Evolutionary conservation across 2,329 filamentous ascomycete genomes (phyloP).

Genomic region (Knufia fluminis): DNA sequence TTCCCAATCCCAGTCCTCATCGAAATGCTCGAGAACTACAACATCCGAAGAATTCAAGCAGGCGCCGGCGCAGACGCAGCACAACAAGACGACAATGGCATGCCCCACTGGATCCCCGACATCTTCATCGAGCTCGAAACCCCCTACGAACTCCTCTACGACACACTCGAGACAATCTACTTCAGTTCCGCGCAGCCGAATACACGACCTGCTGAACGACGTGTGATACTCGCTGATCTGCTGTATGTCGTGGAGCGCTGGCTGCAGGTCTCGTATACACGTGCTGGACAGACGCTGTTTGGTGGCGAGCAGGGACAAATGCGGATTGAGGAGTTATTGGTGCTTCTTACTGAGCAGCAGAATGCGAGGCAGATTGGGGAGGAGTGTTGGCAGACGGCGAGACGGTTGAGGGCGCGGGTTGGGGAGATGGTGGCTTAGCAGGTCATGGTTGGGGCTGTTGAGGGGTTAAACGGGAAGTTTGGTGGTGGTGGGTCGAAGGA

Average conservation of each 20-base stretch:
- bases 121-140: constrained; percentile 56
- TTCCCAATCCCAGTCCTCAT: constrained; percentile 47
- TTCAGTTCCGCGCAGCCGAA: constrained; percentile 60
- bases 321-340: constrained; percentile 37
- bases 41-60: too few relatives aligned
- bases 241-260: constrained; percentile 53
- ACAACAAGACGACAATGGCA: constrained; percentile 25
- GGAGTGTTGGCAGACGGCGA: background rate
- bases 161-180: constrained; percentile 56
- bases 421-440: constrained; percentile 7
- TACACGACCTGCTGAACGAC: constrained; percentile 43
- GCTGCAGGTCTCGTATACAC: constrained; percentile 46
- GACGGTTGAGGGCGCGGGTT: background rate
- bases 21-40: constrained; percentile 47
- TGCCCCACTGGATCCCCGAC: constrained; percentile 52
- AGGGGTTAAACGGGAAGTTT: too few relatives aligned
- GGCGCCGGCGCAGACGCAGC: constrained; percentile 37
- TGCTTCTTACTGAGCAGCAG: constrained; percentile 1
- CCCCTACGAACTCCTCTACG: constrained; percentile 51
- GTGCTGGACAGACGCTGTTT: constrained; percentile 47
- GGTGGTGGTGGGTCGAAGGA: too few relatives aligned
- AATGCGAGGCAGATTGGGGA: constrained; percentile 3
- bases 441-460: constrained; percentile 2
- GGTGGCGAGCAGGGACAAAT: constrained; percentile 51
- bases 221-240: constrained; percentile 51